Evolutionary conservation across 345 rosid genomes (phyloP).

Genomic region (Kernera saxatilis): DNA sequence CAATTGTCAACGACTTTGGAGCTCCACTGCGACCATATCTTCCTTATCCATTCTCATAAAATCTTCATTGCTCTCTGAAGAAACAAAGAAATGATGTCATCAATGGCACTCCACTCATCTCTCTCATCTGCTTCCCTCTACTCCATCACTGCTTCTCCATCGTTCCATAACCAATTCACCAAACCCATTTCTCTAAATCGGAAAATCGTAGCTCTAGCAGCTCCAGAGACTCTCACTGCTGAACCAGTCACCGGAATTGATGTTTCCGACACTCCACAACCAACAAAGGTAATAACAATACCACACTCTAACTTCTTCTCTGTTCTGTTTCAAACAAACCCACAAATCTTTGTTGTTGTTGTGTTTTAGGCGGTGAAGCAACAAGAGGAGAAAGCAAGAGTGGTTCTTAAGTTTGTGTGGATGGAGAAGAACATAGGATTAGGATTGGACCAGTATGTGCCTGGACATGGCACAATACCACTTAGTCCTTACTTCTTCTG

Average conservation of each 20-base stretch:
- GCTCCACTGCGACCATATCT: constrained; percentile 17
- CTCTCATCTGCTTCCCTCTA: constrained; percentile 28
- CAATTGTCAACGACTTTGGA: neutral
- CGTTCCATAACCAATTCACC: neutral
- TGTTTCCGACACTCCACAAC: constrained; percentile 22
- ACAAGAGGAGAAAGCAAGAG: constrained; percentile 47
- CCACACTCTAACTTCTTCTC: neutral
- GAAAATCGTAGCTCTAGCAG: constrained; percentile 35
- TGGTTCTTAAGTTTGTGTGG: constrained; percentile 77
- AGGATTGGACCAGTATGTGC: constrained; percentile 60
- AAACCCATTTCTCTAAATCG: constrained; percentile 35
- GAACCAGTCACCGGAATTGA: constrained; percentile 25
- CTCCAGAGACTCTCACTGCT: constrained; percentile 43
- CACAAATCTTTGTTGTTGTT: neutral
- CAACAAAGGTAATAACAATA: constrained; percentile 27
- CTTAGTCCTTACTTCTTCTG: constrained; percentile 76
- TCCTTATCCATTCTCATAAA: constrained; percentile 38
- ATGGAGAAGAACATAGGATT: constrained; percentile 86
- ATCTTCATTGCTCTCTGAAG: constrained; percentile 20
- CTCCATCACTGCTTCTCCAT: constrained; percentile 17
- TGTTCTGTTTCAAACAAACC: constrained; percentile 1
- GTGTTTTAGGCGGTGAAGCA: constrained; percentile 36
- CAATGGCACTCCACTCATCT: constrained; percentile 43
- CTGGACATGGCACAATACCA: constrained; percentile 72
- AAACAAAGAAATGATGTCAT: constrained; percentile 29